These are phyloP conservation scores for Alternaria sp. DNA, from an alignment of 2,329 filamentous ascomycete genomes.

Conservation along the genomic window DNA sequence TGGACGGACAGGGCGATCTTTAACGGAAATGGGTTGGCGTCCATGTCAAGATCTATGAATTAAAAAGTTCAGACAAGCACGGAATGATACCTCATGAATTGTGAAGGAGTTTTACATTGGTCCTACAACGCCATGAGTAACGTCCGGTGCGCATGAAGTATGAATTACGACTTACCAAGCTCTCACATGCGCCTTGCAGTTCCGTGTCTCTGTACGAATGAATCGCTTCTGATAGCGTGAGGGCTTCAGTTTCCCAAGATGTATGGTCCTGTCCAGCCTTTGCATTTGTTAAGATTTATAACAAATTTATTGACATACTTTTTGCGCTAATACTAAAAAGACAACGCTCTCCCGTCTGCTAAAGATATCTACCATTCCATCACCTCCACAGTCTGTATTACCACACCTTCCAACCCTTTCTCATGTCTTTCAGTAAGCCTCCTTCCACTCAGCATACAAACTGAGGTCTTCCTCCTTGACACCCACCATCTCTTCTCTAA, in stretches of 20 bases:
- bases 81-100: conserved; percentile 21
- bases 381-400: background rate
- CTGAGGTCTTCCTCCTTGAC: conserved; percentile 51
- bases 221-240: background rate
- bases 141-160: background rate
- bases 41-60: conserved; percentile 51
- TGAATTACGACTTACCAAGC: background rate
- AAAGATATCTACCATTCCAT: background rate
- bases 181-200: background rate
- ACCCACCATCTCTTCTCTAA: conserved; percentile 77
- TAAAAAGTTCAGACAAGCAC: conserved; percentile 48
- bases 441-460: conserved; percentile 51
- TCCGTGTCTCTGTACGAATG: background rate
- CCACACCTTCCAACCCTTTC: background rate
- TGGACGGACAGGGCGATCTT: conserved; percentile 45
- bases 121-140: background rate
- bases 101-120: conserved; percentile 13
- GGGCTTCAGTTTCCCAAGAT: background rate
- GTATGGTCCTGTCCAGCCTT: background rate
- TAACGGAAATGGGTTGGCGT: conserved; percentile 48
- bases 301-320: background rate
- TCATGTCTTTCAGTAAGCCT: background rate
- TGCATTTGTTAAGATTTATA: background rate
- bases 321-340: conserved; percentile 3
- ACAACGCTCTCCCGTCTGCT: background rate